Conservation (phyloP, 192 early-diverging fungal genomes). For the Entomortierella beljakovae region DNA sequence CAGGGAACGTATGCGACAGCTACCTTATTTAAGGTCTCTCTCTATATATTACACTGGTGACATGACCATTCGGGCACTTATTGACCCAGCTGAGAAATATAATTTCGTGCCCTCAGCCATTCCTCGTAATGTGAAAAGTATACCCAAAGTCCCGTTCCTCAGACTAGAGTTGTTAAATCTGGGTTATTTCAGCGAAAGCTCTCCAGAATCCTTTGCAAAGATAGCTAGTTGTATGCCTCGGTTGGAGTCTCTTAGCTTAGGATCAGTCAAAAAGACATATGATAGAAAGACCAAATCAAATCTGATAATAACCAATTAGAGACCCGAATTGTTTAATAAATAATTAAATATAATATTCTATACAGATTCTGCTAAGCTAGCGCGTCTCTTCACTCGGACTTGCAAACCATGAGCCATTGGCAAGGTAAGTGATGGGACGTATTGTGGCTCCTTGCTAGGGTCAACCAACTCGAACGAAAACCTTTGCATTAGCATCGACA, state of each 20-base stretch:
- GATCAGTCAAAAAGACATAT: background rate
- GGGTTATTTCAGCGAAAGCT: background rate
- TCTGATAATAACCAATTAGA: no score
- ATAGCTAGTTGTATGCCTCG: background rate
- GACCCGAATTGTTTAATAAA: no score
- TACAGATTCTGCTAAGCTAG: background rate
- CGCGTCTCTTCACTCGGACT: conserved; percentile 29
- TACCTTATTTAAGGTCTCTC: conserved; percentile 6
- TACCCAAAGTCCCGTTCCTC: background rate
- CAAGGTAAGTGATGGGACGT: conserved; percentile 38
- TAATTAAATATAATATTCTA: no score
- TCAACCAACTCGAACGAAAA: conserved; percentile 54
- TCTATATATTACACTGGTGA: background rate
- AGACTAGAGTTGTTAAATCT: background rate
- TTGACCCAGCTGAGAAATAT: background rate
- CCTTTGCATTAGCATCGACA: conserved; percentile 44
- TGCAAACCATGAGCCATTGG: conserved; percentile 52
- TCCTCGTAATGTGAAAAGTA: background rate
- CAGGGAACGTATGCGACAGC: conserved; percentile 6
- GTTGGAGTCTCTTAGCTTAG: background rate
- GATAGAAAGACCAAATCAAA: no score
- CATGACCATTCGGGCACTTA: background rate
- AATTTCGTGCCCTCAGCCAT: background rate
- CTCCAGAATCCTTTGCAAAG: background rate
- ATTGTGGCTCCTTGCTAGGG: conserved; percentile 31